Evolutionary conservation across 495 filamentous ascomycete species (phyloP), one percentile per base, ranked within the genome.

Genomic region (Elasticomyces elasticus): DNA sequence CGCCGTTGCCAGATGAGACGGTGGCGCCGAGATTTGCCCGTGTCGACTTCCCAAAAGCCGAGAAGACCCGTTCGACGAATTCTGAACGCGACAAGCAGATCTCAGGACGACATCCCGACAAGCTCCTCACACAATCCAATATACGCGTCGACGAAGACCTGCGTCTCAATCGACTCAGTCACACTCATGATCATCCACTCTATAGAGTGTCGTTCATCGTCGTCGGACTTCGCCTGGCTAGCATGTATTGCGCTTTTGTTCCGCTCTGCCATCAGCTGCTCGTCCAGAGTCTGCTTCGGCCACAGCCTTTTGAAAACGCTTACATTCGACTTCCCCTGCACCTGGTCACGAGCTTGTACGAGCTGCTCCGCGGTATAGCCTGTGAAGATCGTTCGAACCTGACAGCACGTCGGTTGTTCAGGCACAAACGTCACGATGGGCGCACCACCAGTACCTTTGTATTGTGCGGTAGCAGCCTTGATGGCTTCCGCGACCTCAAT

Each of bases 81-180:
- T n/a, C n/a, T n/a, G n/a, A n/a, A n/a, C n/a, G n/a, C n/a, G n/a
- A n/a, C 35, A 40, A 12, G 5, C 35, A 15, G 13, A 5, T 17
- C 13, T 40, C 12, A 40, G 2, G 35, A 40, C 35, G 42, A 10
- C 42, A 23, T 45, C 2, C 25, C 44, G 5, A 51, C 35, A 5
- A 60, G 41, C 47, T 54, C 56, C 40, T 60, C 37, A 31, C 51
- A 54, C 33, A 60, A 47, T 24, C 42, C 56, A 5, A 45, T 46
- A 24, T 55, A 60, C 25, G 37, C 56, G 28, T 60, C 52, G 15
- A 60, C 56, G 25, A 60, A 55, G 28, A 60, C 51, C 26, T 46
- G 13, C 20, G 45, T 51, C 25, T 55, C 44, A 1, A 46, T 9
- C 13, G 54, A 19, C 22, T 42, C 30, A 12, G 43, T 54, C 23